Evolutionary conservation across 2,329 filamentous ascomycete species (phyloP), one percentile per base, ranked within the genome.

Genomic region (Phyllosticta paracitricarpa): DNA sequence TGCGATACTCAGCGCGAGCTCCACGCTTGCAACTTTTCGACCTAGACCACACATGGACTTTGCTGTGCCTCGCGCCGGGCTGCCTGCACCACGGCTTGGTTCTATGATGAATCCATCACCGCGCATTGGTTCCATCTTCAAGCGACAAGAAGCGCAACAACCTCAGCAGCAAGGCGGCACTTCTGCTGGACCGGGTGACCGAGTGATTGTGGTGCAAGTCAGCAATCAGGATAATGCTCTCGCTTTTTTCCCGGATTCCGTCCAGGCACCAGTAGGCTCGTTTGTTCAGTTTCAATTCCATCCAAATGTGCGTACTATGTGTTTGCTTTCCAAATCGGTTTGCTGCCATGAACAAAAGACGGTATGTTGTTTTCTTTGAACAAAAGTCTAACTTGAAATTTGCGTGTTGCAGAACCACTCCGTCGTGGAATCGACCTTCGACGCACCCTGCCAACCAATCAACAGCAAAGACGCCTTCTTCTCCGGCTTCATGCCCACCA

Each of bases 361-460:
- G 28, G 26, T 17, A 12, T 3, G 4, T 4, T 19, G 22, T n/a
- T 33, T 56, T 19, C 54, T 14, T 12, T 35, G 25, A 12, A n/a
- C 7, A 9, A 22, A 14, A 4, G 25, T 9, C 53, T 58, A 14
- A 26, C 25, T 9, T 48, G 58, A 17, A 19, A 12, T 54, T 28
- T 7, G 22, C 4, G 4, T 25, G 52, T 25, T 12, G 28, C 59
- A 75, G 64, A 92, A 92, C 79, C 89, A 93, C 81, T 91, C 88
- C 57, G 84, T 91, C 62, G 88, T 86, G 17, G 88, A 91, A 78
- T 89, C 89, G 55, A 84, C 80, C 68, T 93, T 92, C 68, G 85
- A 87, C 68, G 75, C 81, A 61, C 88, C 88, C 12, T 91, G 89
- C 76, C 72, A 81, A 28, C 87, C 88, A 57, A 82, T 88, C 73